phyloP scores from a whole-genome alignment of 2,329 filamentous ascomycete genomes.

The Aspergillus felis region DNA sequence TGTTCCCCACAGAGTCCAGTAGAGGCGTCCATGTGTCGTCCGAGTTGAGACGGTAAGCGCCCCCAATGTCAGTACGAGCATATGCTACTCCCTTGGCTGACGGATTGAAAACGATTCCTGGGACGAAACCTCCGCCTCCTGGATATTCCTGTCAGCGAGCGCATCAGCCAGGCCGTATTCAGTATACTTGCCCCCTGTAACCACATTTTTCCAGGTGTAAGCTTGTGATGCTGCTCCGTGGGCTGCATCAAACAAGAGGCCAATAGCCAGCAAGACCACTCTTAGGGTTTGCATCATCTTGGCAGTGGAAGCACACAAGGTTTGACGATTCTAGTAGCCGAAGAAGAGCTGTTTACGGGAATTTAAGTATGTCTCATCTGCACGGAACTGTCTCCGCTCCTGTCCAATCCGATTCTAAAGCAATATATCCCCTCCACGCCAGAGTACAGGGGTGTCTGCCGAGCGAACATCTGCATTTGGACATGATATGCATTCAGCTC shows the following conservation, averaged over 20 bases:
- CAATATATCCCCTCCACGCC: too few relatives aligned
- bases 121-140: constrained; percentile 56
- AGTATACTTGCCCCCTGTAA: constrained; percentile 38
- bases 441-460: too few relatives aligned
- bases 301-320: background rate
- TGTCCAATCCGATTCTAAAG: too few relatives aligned
- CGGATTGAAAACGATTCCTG: constrained; percentile 54
- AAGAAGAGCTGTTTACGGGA: too few relatives aligned
- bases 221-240: constrained; percentile 18
- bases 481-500: too few relatives aligned
- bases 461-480: too few relatives aligned
- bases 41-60: constrained; percentile 52
- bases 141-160: background rate
- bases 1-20: constrained; percentile 47
- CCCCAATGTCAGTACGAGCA: constrained; percentile 56
- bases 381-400: too few relatives aligned
- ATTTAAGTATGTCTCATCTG: too few relatives aligned
- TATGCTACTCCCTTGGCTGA: constrained; percentile 49
- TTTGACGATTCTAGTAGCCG: background rate
- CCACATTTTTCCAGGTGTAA: constrained; percentile 47
- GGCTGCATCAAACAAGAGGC: constrained; percentile 5
- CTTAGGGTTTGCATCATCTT: background rate
- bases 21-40: constrained; percentile 56
- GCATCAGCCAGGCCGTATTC: background rate
- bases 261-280: constrained; percentile 3